phyloP scores from a whole-genome alignment of 805 yeast species.

The Barnettozyma californica region DNA sequence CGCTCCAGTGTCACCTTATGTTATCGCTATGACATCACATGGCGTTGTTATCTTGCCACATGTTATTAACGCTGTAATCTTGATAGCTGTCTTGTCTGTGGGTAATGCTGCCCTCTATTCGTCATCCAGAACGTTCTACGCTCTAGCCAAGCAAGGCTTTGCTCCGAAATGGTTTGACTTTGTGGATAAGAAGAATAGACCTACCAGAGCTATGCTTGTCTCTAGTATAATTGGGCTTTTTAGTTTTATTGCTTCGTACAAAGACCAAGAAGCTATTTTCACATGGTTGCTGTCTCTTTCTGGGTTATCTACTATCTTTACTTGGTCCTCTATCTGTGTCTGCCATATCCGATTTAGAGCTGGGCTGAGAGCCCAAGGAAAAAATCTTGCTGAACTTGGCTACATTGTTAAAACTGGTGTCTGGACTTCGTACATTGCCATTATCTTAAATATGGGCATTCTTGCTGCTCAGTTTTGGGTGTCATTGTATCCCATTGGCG shows the following conservation, averaged over 20 bases:
- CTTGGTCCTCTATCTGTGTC: slow-evolving; percentile 56
- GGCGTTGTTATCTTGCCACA: slow-evolving; percentile 58
- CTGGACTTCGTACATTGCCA: slow-evolving; percentile 48
- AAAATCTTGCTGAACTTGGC: slow-evolving; percentile 45
- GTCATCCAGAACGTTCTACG: slow-evolving; percentile 64
- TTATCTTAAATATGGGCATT: slow-evolving; percentile 43
- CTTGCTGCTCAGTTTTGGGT: slow-evolving; percentile 62
- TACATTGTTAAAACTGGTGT: slow-evolving; percentile 47
- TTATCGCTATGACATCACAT: slow-evolving; percentile 52
- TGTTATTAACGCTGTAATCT: slow-evolving; percentile 68
- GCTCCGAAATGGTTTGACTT: slow-evolving; percentile 52
- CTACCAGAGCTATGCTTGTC: slow-evolving; percentile 46
- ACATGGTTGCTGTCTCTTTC: slow-evolving; percentile 60
- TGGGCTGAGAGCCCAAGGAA: slow-evolving; percentile 52
- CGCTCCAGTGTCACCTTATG: slow-evolving; percentile 66
- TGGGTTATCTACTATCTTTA: slow-evolving; percentile 56
- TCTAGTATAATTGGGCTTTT: slow-evolving; percentile 53
- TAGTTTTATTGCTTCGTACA: slow-evolving; percentile 62
- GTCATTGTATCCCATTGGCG: slow-evolving; percentile 54
- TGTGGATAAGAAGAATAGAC: slow-evolving; percentile 55
- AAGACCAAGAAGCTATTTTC: slow-evolving; percentile 52
- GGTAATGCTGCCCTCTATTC: slow-evolving; percentile 74
- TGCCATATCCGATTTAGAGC: slow-evolving; percentile 54
- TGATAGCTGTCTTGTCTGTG: slow-evolving; percentile 68
- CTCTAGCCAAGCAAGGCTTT: slow-evolving; percentile 65